Conservation (phyloP, 2,329 filamentous ascomycete species). For the Chalaropsis ovoidea region DNA sequence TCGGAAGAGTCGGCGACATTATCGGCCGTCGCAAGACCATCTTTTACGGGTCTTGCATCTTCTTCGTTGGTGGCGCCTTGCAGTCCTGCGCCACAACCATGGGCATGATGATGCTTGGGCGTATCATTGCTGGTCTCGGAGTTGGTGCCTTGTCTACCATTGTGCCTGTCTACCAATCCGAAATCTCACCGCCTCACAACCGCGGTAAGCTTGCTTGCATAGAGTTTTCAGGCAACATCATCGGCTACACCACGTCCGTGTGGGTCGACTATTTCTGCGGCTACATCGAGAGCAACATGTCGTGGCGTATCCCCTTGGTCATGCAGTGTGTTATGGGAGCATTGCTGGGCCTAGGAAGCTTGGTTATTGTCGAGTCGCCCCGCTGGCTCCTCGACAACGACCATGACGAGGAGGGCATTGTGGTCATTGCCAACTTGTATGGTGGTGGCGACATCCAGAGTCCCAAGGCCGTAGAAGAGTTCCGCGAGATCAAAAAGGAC, state of each 20-base stretch:
- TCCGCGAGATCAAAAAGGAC: constrained; percentile 97
- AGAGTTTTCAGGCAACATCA: constrained; percentile 94
- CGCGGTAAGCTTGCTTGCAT: constrained; percentile 93
- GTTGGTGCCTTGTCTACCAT: constrained; percentile 86
- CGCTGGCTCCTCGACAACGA: constrained; percentile 98
- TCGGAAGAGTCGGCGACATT: constrained; percentile 82
- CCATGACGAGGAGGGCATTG: constrained; percentile 94
- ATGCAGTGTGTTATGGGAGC: constrained; percentile 94
- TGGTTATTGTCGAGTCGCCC: constrained; percentile 93
- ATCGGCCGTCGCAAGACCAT: constrained; percentile 85
- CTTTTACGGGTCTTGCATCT: constrained; percentile 83
- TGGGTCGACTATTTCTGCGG: constrained; percentile 99
- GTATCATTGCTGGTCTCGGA: constrained; percentile 74
- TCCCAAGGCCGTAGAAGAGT: constrained; percentile 84
- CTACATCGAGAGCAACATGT: constrained; percentile 71
- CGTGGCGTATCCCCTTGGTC: constrained; percentile 80
- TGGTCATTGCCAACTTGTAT: constrained; percentile 95
- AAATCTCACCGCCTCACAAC: constrained; percentile 93
- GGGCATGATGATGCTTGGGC: constrained; percentile 77
- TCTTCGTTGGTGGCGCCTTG: constrained; percentile 71
- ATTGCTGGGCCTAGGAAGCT: constrained; percentile 71
- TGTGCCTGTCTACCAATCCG: constrained; percentile 86
- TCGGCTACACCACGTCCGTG: constrained; percentile 88
- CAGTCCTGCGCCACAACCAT: constrained; percentile 76
- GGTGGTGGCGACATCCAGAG: constrained; percentile 93